Conservation (phyloP, 2,329 filamentous ascomycete species). For the Didymella keratinophila region DNA sequence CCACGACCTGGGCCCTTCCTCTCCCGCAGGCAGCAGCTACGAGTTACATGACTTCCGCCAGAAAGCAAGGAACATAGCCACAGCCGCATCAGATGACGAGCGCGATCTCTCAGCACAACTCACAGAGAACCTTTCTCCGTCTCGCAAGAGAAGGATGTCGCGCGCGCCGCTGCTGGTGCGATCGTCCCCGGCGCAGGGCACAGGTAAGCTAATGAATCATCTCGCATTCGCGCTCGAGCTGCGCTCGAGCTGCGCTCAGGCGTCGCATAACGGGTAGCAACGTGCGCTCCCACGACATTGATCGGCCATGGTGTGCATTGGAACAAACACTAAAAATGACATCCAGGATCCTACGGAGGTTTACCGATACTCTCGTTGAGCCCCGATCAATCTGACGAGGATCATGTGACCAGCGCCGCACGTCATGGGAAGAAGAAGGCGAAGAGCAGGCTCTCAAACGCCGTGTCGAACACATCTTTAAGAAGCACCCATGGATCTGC, state of each 20-base stretch:
- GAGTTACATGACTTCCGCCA: conserved; percentile 40
- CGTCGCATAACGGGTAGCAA: conserved; percentile 8
- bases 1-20: conserved; percentile 25
- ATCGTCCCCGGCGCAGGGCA: conserved; percentile 67
- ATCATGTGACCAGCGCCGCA: conserved; percentile 38
- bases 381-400: conserved; percentile 47
- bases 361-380: conserved; percentile 57
- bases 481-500: conserved; percentile 27
- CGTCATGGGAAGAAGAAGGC: conserved; percentile 40
- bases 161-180: conserved; percentile 65
- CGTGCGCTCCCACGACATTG: conserved; percentile 7
- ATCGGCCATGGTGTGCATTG: background rate
- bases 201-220: conserved; percentile 42
- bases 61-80: conserved; percentile 40
- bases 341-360: conserved; percentile 65
- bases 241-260: conserved; percentile 16
- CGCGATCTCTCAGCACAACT: conserved; percentile 23
- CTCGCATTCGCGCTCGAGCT: conserved; percentile 14
- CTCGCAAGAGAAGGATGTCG: conserved; percentile 52
- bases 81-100: conserved; percentile 43
- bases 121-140: conserved; percentile 26
- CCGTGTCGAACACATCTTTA: conserved; percentile 23
- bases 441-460: conserved; percentile 46
- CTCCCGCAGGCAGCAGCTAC: conserved; percentile 37
- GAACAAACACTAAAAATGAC: conserved; percentile 5